Conservation (phyloP, 2,329 filamentous ascomycete genomes). For the Oidium heveae region DNA sequence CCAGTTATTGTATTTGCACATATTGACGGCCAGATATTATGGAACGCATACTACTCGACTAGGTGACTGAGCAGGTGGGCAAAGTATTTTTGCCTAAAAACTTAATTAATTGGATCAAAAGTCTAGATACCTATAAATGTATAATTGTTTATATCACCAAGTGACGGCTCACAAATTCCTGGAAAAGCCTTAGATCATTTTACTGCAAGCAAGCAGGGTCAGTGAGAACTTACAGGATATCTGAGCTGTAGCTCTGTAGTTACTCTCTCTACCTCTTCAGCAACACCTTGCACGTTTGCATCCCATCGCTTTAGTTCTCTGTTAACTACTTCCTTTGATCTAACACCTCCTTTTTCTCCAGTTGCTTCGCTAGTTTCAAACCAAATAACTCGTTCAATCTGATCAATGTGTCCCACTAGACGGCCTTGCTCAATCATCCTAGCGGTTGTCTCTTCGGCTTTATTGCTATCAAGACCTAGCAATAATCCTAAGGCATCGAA, state of each 20-base stretch:
- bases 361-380: conserved; percentile 56
- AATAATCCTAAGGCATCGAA: conserved; percentile 52
- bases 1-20: too few relatives aligned
- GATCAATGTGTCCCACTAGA: conserved; percentile 71
- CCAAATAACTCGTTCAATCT: conserved; percentile 69
- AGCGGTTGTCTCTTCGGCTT: conserved; percentile 76
- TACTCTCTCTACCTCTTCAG: conserved; percentile 74
- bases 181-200: too few relatives aligned
- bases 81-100: too few relatives aligned
- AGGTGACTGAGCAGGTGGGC: too few relatives aligned
- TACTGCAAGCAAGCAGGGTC: too few relatives aligned
- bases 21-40: too few relatives aligned
- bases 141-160: too few relatives aligned
- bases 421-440: conserved; percentile 91
- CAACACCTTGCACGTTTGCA: conserved; percentile 57
- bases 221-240: conserved; percentile 43
- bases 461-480: conserved; percentile 52
- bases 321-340: too few relatives aligned
- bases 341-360: conserved; percentile 40
- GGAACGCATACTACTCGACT: too few relatives aligned
- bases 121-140: too few relatives aligned
- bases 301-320: conserved; percentile 71
- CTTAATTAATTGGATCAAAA: too few relatives aligned
- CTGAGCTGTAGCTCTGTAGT: conserved; percentile 57
- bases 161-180: too few relatives aligned